A percentile compares a stretch with the other conserved stretches of the same genome.
Conservation (phyloP, 225 moss, liverwort and hornwort genomes). For the Sphagnum contortum region DNA sequence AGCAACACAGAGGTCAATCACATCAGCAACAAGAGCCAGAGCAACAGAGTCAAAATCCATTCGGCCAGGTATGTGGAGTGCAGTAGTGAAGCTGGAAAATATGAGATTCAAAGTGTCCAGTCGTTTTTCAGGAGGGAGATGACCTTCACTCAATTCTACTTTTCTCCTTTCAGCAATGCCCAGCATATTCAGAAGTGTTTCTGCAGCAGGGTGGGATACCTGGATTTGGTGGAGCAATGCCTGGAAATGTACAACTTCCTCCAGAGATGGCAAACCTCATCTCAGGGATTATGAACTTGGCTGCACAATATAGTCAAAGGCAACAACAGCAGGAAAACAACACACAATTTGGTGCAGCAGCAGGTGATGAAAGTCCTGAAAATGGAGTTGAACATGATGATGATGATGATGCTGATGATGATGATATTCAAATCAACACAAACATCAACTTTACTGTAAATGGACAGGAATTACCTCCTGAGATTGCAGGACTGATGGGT, state of each 20-base stretch:
- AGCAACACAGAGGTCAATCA: constrained; percentile 19
- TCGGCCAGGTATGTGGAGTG: constrained; percentile 12
- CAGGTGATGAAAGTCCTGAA: background rate
- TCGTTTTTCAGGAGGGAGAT: too few species aligned
- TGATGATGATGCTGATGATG: constrained; percentile 2
- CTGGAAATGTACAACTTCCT: constrained; percentile 10
- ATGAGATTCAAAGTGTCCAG: too few species aligned
- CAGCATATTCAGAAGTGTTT: too few species aligned
- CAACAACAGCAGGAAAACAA: background rate
- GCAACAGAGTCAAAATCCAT: constrained; percentile 9
- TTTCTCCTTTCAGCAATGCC: too few species aligned
- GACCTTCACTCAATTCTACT: too few species aligned
- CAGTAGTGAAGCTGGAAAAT: too few species aligned
- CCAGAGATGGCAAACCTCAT: constrained; percentile 26
- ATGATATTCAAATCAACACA: constrained; percentile 20
- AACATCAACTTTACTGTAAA: constrained; percentile 32
- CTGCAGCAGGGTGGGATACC: background rate
- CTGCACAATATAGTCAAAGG: constrained; percentile 16
- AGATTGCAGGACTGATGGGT: constrained; percentile 25
- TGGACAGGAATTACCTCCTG: constrained; percentile 42
- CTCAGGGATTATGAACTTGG: constrained; percentile 25
- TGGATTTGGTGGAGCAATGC: constrained; percentile 2
- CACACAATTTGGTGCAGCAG: background rate
- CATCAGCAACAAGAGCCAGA: constrained; percentile 11
- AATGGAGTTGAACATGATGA: constrained; percentile 1